These are phyloP conservation scores for Fusarium foetens DNA, from an alignment of 2,329 filamentous ascomycete species.

Conservation along the genomic window DNA sequence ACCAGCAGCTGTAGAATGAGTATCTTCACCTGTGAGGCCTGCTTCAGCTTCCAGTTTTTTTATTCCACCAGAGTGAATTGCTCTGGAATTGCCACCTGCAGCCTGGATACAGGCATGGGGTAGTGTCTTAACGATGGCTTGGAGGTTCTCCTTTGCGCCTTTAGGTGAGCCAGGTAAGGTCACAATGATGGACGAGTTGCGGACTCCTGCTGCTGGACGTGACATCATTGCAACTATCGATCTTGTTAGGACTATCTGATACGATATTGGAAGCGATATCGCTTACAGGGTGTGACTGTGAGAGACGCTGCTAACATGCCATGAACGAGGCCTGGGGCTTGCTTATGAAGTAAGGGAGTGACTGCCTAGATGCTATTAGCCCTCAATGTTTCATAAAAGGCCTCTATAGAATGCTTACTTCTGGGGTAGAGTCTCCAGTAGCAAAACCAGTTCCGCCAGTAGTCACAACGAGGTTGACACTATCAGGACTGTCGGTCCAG, in stretches of 20 bases:
- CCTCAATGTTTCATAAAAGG: neutral
- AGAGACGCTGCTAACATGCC: conserved; percentile 91
- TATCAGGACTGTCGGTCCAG: conserved; percentile 76
- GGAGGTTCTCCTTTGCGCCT: conserved; percentile 91
- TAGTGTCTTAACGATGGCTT: conserved; percentile 87
- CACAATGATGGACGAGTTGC: conserved; percentile 82
- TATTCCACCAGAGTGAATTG: conserved; percentile 81
- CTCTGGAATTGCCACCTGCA: conserved; percentile 82
- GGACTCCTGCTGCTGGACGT: conserved; percentile 87
- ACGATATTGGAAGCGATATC: neutral
- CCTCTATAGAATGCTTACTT: conserved; percentile 63
- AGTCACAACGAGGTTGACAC: conserved; percentile 81
- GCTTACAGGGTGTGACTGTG: conserved; percentile 87
- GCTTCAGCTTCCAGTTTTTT: conserved; percentile 87
- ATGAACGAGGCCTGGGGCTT: conserved; percentile 92
- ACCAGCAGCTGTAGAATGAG: conserved; percentile 47
- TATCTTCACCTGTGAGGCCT: conserved; percentile 61
- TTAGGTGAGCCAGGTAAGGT: conserved; percentile 96
- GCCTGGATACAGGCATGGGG: conserved; percentile 96
- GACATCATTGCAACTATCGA: conserved; percentile 92
- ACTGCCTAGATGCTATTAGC: conserved; percentile 66
- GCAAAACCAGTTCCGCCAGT: conserved; percentile 96
- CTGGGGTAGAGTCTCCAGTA: conserved; percentile 84
- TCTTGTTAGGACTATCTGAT: conserved; percentile 30
- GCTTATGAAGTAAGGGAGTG: conserved; percentile 79